Evolutionary conservation across 768 basidiomycete genomes (phyloP), one percentile per base, ranked within the genome.

Genomic region (Boletus reticuloceps): DNA sequence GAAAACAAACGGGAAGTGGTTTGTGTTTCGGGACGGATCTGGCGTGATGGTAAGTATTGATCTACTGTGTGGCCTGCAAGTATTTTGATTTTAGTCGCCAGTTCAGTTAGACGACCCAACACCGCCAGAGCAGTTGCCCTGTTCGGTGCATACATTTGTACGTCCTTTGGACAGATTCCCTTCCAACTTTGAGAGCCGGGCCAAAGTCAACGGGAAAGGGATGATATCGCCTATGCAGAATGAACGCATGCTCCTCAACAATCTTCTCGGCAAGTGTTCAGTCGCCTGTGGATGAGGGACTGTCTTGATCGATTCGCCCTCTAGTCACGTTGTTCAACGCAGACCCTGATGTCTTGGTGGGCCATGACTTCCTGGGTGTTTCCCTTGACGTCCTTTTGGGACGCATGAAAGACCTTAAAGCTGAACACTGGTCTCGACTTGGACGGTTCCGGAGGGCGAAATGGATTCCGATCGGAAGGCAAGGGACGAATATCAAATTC

Each of bases 1-100:
- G 89, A 91, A 64, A 98, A 97, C 72, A 93, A 88, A 64, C 84
- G 90, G n/a, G 97, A 99, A 71, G 74, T 99, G 39, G 88, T 98
- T 5, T 95, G 92, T 61, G 82, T 83, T 3, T 88, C 89, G 0
- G 83, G 86, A 5, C 79, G 96, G 34, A 88, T 88, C 29, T 98
- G 95, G 94, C 83, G 81, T 29, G 79, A 86, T 59, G 74, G 85
- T 85, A 61, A 56, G 78, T 68, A n/a, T 54, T 31, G 29, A 49
- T 25, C 13, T 11, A 6, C 6, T 39, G 44, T 10, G 8, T 5
- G n/a, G 4, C 25, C 34, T 31, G 14, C 29, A 40, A 34, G 38
- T 32, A 17, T 32, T 12, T 46, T 59, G 20, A 58, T 51, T 40
- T 31, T 6, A 10, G 36, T 43, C 36, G 39, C 11, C 62, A 97